These are phyloP conservation scores for Candida xiaguanensis DNA, from an alignment of 805 yeast species.

Conservation along the genomic window DNA sequence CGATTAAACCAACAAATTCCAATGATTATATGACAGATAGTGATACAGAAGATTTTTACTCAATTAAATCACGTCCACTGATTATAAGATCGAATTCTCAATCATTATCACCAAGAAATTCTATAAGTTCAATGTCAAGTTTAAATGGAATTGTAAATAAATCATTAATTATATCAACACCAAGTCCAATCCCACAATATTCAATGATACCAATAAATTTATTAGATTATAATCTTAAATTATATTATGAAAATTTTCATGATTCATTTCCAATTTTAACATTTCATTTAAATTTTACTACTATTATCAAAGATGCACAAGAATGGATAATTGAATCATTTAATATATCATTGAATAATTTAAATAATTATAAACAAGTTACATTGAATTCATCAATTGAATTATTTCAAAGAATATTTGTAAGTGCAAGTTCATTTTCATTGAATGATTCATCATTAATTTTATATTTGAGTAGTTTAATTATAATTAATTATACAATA, in stretches of 20 bases:
- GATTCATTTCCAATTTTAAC: slow-evolving; percentile 45
- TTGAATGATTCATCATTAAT: slow-evolving; percentile 24
- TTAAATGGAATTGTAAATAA: slow-evolving; percentile 27
- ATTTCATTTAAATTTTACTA: slow-evolving; percentile 22
- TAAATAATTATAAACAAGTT: slow-evolving; percentile 33
- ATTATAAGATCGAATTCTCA: slow-evolving; percentile 14
- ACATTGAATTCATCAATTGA: slow-evolving; percentile 30
- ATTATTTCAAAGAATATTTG: slow-evolving; percentile 30
- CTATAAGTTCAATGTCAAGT: slow-evolving; percentile 28
- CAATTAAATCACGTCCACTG: slow-evolving; percentile 13
- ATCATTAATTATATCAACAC: slow-evolving; percentile 6
- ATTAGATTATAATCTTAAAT: slow-evolving; percentile 31
- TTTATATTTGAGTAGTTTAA: slow-evolving; percentile 27
- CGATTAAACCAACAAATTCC: slow-evolving; percentile 23
- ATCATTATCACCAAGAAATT: slow-evolving; percentile 30
- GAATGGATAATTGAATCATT: slow-evolving; percentile 38
- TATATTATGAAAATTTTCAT: slow-evolving; percentile 44
- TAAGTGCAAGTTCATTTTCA: slow-evolving; percentile 4
- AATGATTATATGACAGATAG: slow-evolving; percentile 27
- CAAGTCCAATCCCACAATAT: slow-evolving; percentile 6
- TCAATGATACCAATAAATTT: slow-evolving; percentile 13
- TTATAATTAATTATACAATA: slow-evolving; percentile 50
- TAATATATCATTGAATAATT: slow-evolving; percentile 34
- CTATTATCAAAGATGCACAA: slow-evolving; percentile 19
- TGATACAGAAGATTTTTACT: slow-evolving; percentile 32